phyloP scores from a whole-genome alignment of 2,329 filamentous ascomycete species.

The Rugonectria rugulosa region DNA sequence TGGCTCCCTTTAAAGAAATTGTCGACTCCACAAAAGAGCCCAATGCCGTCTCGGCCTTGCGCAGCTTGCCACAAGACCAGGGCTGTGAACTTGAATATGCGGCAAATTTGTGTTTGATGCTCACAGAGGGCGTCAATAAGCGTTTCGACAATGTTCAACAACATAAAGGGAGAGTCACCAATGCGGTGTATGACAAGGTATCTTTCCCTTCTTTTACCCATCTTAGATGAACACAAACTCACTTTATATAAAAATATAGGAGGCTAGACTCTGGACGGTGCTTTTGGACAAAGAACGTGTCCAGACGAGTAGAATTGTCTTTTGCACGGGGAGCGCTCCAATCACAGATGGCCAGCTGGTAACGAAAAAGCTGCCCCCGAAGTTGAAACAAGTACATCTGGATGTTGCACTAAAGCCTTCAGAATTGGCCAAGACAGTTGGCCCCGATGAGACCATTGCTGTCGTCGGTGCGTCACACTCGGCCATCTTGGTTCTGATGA shows the following conservation, averaged over 20 bases:
- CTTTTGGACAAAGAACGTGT: slow-evolving; percentile 41
- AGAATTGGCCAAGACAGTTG: slow-evolving; percentile 46
- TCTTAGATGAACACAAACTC: background rate
- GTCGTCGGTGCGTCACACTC: slow-evolving; percentile 70
- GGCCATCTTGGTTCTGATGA: slow-evolving; percentile 68
- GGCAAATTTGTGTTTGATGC: slow-evolving; percentile 59
- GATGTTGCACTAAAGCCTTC: slow-evolving; percentile 64
- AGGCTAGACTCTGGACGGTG: slow-evolving; percentile 32
- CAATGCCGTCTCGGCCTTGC: slow-evolving; percentile 62
- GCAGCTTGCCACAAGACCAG: slow-evolving; percentile 61
- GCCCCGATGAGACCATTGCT: slow-evolving; percentile 53
- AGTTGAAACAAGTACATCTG: slow-evolving; percentile 49
- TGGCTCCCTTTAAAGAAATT: slow-evolving; percentile 60
- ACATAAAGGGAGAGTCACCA: slow-evolving; percentile 46
- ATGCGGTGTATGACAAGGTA: slow-evolving; percentile 41
- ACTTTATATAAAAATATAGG: background rate
- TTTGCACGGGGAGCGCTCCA: slow-evolving; percentile 66
- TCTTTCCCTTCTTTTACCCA: background rate
- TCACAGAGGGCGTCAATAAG: slow-evolving; percentile 52
- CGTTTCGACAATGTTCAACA: slow-evolving; percentile 48
- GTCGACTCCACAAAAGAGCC: slow-evolving; percentile 55
- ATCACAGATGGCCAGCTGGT: slow-evolving; percentile 53
- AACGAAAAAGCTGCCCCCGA: slow-evolving; percentile 32
- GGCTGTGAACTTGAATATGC: slow-evolving; percentile 65
- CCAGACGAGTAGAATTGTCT: slow-evolving; percentile 54